phyloP scores from a whole-genome alignment of 352 stramenopile species.

The Globisporangium rhizosaccharum region DNA sequence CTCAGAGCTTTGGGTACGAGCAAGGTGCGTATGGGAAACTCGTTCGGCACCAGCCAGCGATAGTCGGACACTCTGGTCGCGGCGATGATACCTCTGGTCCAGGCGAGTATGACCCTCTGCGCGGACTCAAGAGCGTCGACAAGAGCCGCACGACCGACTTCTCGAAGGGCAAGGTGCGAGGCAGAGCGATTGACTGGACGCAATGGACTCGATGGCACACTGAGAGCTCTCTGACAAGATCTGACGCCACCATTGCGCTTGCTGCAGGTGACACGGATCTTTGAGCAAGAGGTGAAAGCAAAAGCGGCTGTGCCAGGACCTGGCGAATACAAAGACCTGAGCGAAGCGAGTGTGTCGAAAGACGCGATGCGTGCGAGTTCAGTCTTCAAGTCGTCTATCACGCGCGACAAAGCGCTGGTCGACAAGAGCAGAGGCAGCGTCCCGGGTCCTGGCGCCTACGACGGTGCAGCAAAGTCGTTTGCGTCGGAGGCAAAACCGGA shows the following conservation, averaged over 20 bases:
- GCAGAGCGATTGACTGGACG: not conserved
- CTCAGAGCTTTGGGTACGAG: slow-evolving; percentile 79
- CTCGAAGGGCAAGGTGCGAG: slow-evolving; percentile 51
- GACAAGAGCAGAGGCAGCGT: slow-evolving; percentile 29
- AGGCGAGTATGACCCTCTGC: slow-evolving; percentile 68
- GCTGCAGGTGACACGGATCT: slow-evolving; percentile 34
- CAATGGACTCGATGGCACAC: not conserved
- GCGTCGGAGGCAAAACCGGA: slow-evolving; percentile 43
- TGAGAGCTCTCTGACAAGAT: not conserved
- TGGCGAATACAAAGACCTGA: slow-evolving; percentile 46
- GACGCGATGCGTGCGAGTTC: slow-evolving; percentile 45
- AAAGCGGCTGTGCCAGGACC: slow-evolving; percentile 52
- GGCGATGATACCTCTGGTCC: slow-evolving; percentile 58
- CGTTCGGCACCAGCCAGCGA: slow-evolving; percentile 53
- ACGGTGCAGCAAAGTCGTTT: slow-evolving; percentile 39
- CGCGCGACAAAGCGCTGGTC: slow-evolving; percentile 36
- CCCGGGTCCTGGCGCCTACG: slow-evolving; percentile 63
- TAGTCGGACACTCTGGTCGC: slow-evolving; percentile 46
- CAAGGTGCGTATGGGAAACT: slow-evolving; percentile 68
- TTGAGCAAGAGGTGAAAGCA: slow-evolving; percentile 55
- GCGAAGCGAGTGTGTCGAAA: slow-evolving; percentile 24
- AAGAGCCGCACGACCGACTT: slow-evolving; percentile 66
- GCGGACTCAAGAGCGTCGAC: slow-evolving; percentile 58
- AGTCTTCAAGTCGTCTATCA: slow-evolving; percentile 66
- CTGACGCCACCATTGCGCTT: not conserved